A percentile compares a stretch with the other conserved stretches of the same genome.
Conservation (phyloP, 805 yeast species). For the Candida corydali region DNA sequence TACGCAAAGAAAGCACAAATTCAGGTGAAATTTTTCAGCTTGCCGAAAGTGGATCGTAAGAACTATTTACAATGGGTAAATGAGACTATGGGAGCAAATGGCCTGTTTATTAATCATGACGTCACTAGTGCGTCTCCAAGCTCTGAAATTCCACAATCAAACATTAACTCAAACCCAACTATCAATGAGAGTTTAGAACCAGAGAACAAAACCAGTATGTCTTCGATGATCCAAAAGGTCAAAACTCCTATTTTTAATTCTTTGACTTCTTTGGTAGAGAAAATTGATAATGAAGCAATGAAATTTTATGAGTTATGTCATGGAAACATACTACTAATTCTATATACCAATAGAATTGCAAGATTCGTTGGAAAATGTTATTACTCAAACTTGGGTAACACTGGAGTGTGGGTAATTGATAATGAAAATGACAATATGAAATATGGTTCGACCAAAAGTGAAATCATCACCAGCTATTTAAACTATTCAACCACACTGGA, state of each 20-base stretch:
- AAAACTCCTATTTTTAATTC: neutral
- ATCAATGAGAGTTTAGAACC: neutral
- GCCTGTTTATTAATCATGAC: neutral
- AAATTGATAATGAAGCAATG: constrained; percentile 3
- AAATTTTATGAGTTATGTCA: constrained; percentile 3
- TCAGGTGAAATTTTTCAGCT: neutral
- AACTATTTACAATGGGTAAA: constrained; percentile 1
- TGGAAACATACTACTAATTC: constrained; percentile 4
- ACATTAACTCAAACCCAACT: neutral
- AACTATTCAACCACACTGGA: constrained; percentile 13
- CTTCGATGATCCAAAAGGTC: constrained; percentile 5
- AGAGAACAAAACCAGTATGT: constrained; percentile 6
- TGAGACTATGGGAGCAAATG: constrained; percentile 6
- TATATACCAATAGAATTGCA: constrained; percentile 4
- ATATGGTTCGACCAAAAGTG: constrained; percentile 4
- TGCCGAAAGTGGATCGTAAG: constrained; percentile 2
- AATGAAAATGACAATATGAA: neutral
- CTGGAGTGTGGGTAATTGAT: constrained; percentile 5
- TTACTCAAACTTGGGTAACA: constrained; percentile 3
- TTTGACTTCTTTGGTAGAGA: neutral
- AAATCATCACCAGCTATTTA: constrained; percentile 18
- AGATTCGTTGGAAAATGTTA: constrained; percentile 3
- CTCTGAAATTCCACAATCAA: neutral
- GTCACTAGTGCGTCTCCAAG: neutral
- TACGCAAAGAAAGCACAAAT: constrained; percentile 2